Conservation (phyloP, 2,329 filamentous ascomycete species). For the Fusarium circinatum region DNA sequence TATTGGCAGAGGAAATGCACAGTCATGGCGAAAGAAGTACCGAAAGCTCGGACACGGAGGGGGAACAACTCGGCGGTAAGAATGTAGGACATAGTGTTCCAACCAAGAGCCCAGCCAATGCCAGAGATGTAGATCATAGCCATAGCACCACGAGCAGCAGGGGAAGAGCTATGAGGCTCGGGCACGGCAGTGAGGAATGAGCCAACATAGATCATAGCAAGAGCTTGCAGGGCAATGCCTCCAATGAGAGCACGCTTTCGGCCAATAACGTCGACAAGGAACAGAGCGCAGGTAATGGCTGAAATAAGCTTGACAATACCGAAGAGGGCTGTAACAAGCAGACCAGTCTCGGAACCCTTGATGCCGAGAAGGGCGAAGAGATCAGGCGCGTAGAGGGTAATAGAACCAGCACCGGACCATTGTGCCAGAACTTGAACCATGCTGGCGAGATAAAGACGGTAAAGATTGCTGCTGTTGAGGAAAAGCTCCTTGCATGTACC, state of each 20-base stretch:
- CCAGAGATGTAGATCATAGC: constrained; percentile 28
- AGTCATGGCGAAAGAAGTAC: constrained; percentile 14
- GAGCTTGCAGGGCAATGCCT: constrained; percentile 6
- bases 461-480: constrained; percentile 27
- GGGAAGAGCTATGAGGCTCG: not conserved
- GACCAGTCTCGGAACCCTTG: constrained; percentile 11
- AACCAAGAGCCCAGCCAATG: constrained; percentile 30
- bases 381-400: constrained; percentile 12
- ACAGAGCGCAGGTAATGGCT: constrained; percentile 9
- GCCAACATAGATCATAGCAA: constrained; percentile 19
- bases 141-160: constrained; percentile 13
- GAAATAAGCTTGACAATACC: constrained; percentile 16
- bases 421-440: constrained; percentile 35
- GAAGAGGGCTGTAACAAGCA: constrained; percentile 16
- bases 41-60: constrained; percentile 20
- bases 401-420: constrained; percentile 30
- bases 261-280: constrained; percentile 13
- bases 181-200: constrained; percentile 9
- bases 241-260: constrained; percentile 16
- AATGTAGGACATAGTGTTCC: constrained; percentile 32
- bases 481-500: constrained; percentile 25
- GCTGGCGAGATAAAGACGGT: constrained; percentile 29
- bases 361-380: constrained; percentile 12
- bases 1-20: constrained; percentile 17
- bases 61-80: constrained; percentile 27